Evolutionary conservation across 2,329 filamentous ascomycete genomes (phyloP).

Genomic region (Berkeleyomyces basicola): DNA sequence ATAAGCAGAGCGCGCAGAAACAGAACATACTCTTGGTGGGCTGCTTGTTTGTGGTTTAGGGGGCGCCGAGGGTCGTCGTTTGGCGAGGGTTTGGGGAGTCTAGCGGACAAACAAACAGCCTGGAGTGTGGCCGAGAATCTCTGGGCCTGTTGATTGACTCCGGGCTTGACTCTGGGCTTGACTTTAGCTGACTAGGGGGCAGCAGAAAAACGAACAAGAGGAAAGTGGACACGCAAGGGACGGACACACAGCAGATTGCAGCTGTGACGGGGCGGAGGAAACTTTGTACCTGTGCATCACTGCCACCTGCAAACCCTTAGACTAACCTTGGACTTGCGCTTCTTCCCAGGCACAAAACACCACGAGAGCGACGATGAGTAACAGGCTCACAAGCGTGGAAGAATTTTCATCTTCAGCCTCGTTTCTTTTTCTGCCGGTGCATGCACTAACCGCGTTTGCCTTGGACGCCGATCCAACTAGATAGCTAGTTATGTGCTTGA

Average conservation of each 20-base stretch:
- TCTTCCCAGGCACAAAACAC: too few species aligned
- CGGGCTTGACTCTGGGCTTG: not conserved
- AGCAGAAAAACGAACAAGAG: not conserved
- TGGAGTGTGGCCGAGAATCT: not conserved
- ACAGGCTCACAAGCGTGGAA: too few species aligned
- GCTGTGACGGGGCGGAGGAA: too few species aligned
- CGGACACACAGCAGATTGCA: too few species aligned
- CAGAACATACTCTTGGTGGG: not conserved
- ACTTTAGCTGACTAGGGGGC: not conserved
- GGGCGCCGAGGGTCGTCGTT: not conserved
- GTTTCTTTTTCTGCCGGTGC: too few species aligned
- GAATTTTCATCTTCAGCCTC: too few species aligned
- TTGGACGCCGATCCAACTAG: not conserved
- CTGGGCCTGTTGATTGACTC: not conserved
- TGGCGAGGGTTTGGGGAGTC: not conserved
- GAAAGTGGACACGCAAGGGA: not conserved
- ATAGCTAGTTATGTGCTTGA: not conserved
- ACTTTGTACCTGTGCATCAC: too few species aligned
- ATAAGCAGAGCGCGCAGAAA: not conserved
- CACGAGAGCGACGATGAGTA: too few species aligned
- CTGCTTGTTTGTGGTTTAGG: not conserved
- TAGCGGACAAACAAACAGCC: not conserved
- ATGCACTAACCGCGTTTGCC: too few species aligned
- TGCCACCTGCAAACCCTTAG: too few species aligned
- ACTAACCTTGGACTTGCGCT: too few species aligned